A percentile compares a stretch with the other conserved stretches of the same genome.
phyloP scores from a whole-genome alignment of 192 early-diverging fungal species.

The Backusella tuberculispora region DNA sequence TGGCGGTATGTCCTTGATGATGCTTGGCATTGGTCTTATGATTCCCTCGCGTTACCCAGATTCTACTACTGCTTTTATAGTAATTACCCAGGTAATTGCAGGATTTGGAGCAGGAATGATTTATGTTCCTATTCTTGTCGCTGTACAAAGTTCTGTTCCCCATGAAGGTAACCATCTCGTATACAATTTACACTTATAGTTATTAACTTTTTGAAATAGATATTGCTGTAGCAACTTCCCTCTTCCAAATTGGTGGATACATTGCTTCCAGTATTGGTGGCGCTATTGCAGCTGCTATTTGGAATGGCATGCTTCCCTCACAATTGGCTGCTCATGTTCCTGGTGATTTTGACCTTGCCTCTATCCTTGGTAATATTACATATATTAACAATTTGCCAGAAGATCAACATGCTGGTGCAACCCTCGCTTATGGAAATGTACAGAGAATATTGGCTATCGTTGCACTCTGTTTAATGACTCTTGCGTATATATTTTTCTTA shows the following conservation, averaged over 20 bases:
- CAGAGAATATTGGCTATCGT: conserved; percentile 21
- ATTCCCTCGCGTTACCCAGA: conserved; percentile 25
- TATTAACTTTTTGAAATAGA: conserved; percentile 13
- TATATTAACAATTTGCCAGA: conserved; percentile 10
- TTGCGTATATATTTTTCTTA: conserved; percentile 15
- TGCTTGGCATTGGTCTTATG: conserved; percentile 31
- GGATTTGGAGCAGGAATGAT: conserved; percentile 27
- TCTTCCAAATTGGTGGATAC: conserved; percentile 17
- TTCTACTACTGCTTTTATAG: conserved; percentile 12
- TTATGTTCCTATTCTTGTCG: conserved; percentile 20
- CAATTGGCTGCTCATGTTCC: conserved; percentile 27
- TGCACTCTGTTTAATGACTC: not conserved
- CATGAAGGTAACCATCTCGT: conserved; percentile 7
- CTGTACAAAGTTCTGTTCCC: conserved; percentile 25
- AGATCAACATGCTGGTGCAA: conserved; percentile 20
- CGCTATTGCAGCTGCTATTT: conserved; percentile 25
- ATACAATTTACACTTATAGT: not conserved
- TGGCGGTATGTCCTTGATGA: conserved; percentile 16
- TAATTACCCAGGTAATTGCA: conserved; percentile 26
- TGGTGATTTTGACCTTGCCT: not conserved
- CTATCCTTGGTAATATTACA: not conserved
- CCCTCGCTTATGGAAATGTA: conserved; percentile 26
- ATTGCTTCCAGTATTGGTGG: conserved; percentile 23
- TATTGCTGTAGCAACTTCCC: conserved; percentile 26
- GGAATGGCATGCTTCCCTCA: conserved; percentile 22